Base-by-base conservation (phyloP, 768 basidiomycete genomes). In the Panaeolus cyanescens region DNA sequence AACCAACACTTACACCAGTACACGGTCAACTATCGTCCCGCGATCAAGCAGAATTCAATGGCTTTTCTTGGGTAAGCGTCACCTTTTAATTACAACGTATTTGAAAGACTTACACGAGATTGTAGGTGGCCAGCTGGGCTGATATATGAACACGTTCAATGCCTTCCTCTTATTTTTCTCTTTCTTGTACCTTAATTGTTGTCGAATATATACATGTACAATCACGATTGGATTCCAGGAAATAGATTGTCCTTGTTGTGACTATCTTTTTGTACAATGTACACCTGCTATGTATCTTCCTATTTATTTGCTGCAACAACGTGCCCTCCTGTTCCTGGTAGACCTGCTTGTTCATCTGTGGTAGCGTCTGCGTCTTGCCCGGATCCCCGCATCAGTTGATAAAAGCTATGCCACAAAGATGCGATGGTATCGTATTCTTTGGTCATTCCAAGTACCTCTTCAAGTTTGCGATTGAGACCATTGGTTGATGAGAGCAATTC, bases 1-100 rank as follows among this genome's bases (percentile, higher is more conserved):
- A 97, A 73, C 97, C 97, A 13, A 99, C 96, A 1, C 78, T 99
- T 67, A 99, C 97, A 2, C 97, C 97, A 15, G 97, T 99, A 36
- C 96, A 99, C 69, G 93, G 93, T 15, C 95, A 96, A 64, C 75
- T 99, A 62, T 93, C 93, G 19, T 70, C 90, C 28, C 89, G 89
- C 54, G 95, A 99, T 70, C 97, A 99, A 76, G 84, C 88, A 58
- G 96, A 98, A 75, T 99, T 99, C 79, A 89, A 93, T 66, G 95
- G 95, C 17, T 98, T 98, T 82, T 96, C 95, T 63, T 98, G 96
- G 94, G 93, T 92, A 68, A 65, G 75, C 40, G 37, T 22, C 3
- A 33, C 25, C 56, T 32, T 36, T 34, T 22, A 31, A 12, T 36
- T 36, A 28, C 54, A 2, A 63, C 60, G 34, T 55, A 54, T 30